Conservation (phyloP, 345 rosid genomes). For the Erysimum cheiranthoides region DNA sequence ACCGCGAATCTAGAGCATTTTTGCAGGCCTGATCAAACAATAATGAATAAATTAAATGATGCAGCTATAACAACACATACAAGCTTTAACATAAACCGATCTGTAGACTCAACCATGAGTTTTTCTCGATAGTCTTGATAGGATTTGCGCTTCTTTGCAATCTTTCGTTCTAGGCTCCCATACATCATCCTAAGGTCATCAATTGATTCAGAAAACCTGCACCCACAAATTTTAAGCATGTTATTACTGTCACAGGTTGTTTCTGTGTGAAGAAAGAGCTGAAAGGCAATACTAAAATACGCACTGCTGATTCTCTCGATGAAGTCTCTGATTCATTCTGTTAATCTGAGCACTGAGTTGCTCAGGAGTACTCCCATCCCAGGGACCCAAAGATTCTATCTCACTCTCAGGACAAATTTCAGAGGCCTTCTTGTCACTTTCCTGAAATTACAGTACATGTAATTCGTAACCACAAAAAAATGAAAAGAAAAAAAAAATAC, state of each 20-base stretch:
- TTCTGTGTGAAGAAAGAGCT: slow-evolving; percentile 12
- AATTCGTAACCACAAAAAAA: slow-evolving; percentile 12
- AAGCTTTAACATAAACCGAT: slow-evolving; percentile 15
- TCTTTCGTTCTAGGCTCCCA: slow-evolving; percentile 65
- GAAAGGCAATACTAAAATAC: slow-evolving; percentile 33
- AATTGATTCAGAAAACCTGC: slow-evolving; percentile 89
- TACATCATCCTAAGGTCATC: slow-evolving; percentile 78
- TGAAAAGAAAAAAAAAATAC: background rate
- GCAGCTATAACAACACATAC: slow-evolving; percentile 3
- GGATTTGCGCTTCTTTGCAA: slow-evolving; percentile 61
- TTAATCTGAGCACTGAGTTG: slow-evolving; percentile 77
- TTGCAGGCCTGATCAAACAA: slow-evolving; percentile 63
- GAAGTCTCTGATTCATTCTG: slow-evolving; percentile 73
- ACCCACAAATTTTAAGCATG: slow-evolving; percentile 26
- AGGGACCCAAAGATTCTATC: slow-evolving; percentile 74
- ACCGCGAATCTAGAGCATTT: slow-evolving; percentile 65
- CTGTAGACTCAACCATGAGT: slow-evolving; percentile 57
- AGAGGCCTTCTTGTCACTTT: slow-evolving; percentile 83
- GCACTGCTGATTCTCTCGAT: slow-evolving; percentile 77
- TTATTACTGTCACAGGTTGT: slow-evolving; percentile 15
- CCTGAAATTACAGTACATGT: slow-evolving; percentile 55
- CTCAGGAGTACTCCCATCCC: slow-evolving; percentile 83
- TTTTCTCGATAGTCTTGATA: slow-evolving; percentile 63
- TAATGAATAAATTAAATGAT: slow-evolving; percentile 21
- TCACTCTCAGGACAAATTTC: slow-evolving; percentile 91